Conservation (phyloP, 352 stramenopile genomes). For the Globisporangium polare region DNA sequence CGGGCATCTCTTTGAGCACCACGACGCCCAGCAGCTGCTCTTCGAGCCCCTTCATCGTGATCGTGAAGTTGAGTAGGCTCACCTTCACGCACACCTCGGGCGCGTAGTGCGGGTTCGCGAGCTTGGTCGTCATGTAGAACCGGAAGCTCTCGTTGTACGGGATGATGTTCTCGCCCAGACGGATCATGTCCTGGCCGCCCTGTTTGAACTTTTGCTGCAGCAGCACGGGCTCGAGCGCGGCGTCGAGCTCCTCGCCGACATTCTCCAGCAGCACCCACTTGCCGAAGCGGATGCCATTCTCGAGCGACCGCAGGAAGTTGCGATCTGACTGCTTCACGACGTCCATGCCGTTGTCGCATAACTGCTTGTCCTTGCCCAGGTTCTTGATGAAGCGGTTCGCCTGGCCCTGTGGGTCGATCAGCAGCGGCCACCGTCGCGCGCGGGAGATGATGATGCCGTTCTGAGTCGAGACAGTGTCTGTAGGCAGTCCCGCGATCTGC, state of each 20-base stretch:
- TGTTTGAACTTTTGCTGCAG: constrained; percentile 92
- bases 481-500: constrained; percentile 86
- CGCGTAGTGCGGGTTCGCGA: constrained; percentile 91
- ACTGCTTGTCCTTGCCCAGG: constrained; percentile 75
- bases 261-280: constrained; percentile 92
- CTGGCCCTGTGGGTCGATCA: constrained; percentile 92
- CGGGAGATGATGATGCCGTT: constrained; percentile 92
- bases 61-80: constrained; percentile 91
- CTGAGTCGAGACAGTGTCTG: constrained; percentile 90
- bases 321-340: constrained; percentile 88
- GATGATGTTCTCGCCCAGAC: constrained; percentile 89
- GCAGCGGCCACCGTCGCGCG: constrained; percentile 79
- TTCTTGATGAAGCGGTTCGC: constrained; percentile 92
- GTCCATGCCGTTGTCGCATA: constrained; percentile 90
- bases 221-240: constrained; percentile 87
- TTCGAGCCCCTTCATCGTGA: constrained; percentile 89
- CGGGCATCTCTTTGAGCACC: constrained; percentile 87
- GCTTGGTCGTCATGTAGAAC: constrained; percentile 92
- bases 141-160: constrained; percentile 89
- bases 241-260: constrained; percentile 86
- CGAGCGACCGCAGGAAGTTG: constrained; percentile 84
- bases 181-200: constrained; percentile 90
- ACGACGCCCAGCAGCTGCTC: constrained; percentile 89
- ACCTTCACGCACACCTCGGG: constrained; percentile 92
- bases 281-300: constrained; percentile 90